phyloP scores from a whole-genome alignment of 164 flowering plant genomes.

The Protea cynaroides region DNA sequence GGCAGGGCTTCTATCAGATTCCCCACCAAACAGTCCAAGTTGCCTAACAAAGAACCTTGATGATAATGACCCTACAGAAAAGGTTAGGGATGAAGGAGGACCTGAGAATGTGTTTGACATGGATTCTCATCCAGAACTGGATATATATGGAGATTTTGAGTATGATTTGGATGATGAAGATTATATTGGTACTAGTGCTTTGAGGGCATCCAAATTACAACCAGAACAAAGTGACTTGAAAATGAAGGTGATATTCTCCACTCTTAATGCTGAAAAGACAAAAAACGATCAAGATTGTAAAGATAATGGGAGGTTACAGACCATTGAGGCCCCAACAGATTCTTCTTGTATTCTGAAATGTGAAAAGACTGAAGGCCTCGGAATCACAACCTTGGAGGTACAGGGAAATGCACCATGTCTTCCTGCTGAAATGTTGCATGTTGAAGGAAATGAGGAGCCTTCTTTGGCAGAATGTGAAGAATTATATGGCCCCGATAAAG shows the following conservation, averaged over 20 bases:
- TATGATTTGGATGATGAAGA: slow-evolving; percentile 78
- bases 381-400: slow-evolving; percentile 20
- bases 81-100: slow-evolving; percentile 29
- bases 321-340: slow-evolving; percentile 14
- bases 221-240: slow-evolving; percentile 42
- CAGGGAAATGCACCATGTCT: slow-evolving; percentile 15
- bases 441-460: slow-evolving; percentile 42
- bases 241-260: slow-evolving; percentile 69
- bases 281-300: slow-evolving; percentile 15
- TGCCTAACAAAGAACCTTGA: slow-evolving; percentile 12
- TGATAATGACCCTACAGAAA: slow-evolving; percentile 16
- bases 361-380: slow-evolving; percentile 10
- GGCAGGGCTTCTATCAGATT: slow-evolving; percentile 83
- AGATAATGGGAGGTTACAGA: slow-evolving; percentile 12
- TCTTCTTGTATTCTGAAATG: slow-evolving; percentile 10
- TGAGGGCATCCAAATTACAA: slow-evolving; percentile 29
- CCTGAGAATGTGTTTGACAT: slow-evolving; percentile 59
- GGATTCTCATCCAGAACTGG: slow-evolving; percentile 62
- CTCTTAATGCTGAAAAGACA: slow-evolving; percentile 27
- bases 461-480: slow-evolving; percentile 76
- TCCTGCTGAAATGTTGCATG: slow-evolving; percentile 18
- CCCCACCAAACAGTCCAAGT: slow-evolving; percentile 74
- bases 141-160: slow-evolving; percentile 92
- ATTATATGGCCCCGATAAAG: slow-evolving; percentile 76
- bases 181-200: slow-evolving; percentile 39